These are phyloP conservation scores for Geotrichum klebahnii DNA, from an alignment of 1,139 yeast species.

Conservation along the genomic window DNA sequence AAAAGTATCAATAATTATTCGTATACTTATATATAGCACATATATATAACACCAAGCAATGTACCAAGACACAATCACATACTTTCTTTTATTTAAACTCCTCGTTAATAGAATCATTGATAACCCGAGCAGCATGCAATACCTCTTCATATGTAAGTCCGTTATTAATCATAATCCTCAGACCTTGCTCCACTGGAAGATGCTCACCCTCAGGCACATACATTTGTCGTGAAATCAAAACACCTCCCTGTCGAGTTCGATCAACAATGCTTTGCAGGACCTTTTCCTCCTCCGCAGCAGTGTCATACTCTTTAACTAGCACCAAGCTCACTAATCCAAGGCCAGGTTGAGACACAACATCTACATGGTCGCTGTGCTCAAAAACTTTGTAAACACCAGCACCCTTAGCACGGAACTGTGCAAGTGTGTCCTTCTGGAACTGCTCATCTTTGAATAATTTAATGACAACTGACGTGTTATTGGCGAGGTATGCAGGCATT, in stretches of 20 bases:
- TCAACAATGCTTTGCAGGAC: constrained; percentile 59
- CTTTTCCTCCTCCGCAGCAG: constrained; percentile 32
- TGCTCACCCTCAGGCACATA: constrained; percentile 69
- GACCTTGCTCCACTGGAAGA: constrained; percentile 65
- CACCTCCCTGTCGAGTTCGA: constrained; percentile 46
- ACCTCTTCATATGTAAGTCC: constrained; percentile 52
- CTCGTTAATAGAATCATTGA: constrained; percentile 16
- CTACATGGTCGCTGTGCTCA: constrained; percentile 41
- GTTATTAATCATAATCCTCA: constrained; percentile 57
- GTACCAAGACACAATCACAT: no score
- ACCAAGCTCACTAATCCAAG: constrained; percentile 66
- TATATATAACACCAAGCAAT: no score
- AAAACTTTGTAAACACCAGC: constrained; percentile 42
- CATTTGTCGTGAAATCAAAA: constrained; percentile 67
- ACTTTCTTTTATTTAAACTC: constrained; percentile 12
- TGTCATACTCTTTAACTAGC: constrained; percentile 42
- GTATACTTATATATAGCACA: no score
- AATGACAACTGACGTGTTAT: constrained; percentile 61
- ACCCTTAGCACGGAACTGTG: constrained; percentile 41
- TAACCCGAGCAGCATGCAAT: constrained; percentile 14
- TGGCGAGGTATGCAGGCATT: constrained; percentile 86
- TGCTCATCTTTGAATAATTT: constrained; percentile 28
- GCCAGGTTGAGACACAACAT: constrained; percentile 53
- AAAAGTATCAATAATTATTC: no score
- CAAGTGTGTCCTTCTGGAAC: constrained; percentile 37